Conservation (phyloP, 805 yeast species). For the Kuraishia ogatae region DNA sequence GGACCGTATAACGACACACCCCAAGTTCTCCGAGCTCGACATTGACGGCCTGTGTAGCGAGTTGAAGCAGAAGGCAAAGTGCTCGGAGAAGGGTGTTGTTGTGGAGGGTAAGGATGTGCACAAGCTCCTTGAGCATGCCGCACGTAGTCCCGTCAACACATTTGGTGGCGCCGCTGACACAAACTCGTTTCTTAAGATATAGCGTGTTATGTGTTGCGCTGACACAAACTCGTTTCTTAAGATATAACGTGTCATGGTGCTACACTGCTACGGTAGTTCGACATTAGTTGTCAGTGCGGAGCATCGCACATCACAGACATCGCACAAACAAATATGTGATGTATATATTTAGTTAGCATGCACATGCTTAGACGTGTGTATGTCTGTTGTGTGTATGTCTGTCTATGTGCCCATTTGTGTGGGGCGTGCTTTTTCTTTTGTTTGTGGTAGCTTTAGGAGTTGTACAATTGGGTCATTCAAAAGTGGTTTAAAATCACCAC, state of each 20-base stretch:
- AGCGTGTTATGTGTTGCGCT: not conserved
- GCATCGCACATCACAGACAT: too few species aligned
- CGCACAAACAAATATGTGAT: too few species aligned
- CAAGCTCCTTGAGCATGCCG: constrained; percentile 28
- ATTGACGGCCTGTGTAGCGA: constrained; percentile 91
- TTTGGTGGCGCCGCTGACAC: not conserved
- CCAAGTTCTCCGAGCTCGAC: constrained; percentile 86
- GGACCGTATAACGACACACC: constrained; percentile 94
- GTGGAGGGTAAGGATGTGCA: constrained; percentile 76
- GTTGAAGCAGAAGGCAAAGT: constrained; percentile 85
- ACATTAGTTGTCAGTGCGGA: too few species aligned
- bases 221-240: too few species aligned
- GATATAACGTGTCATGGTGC: too few species aligned
- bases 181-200: not conserved
- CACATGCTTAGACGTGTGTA: too few species aligned
- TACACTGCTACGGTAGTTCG: too few species aligned
- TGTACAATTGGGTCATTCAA: not conserved
- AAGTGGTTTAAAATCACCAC: not conserved
- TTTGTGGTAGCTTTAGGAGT: not conserved
- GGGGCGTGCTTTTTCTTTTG: too few species aligned
- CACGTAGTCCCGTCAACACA: not conserved
- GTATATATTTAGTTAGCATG: too few species aligned
- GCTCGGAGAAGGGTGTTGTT: constrained; percentile 89
- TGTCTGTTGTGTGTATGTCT: not conserved
- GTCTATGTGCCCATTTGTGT: not conserved